Percentiles rank a stretch among this genome's conserved stretches.
Conservation (phyloP, 352 stramenopile species). For the Aphanomyces stellatus region DNA sequence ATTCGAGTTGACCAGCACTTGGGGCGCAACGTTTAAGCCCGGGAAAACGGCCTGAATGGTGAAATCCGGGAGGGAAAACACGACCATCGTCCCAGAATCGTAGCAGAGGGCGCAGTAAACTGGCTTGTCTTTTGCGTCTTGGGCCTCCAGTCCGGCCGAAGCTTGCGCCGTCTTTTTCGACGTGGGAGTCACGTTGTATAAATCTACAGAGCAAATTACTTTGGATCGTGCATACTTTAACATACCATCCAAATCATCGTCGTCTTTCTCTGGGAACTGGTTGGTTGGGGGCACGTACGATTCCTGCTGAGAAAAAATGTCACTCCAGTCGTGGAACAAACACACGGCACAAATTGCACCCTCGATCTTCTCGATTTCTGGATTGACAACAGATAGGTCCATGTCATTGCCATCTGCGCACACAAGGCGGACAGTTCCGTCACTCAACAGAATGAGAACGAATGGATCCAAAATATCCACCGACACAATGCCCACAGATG, state of each 20-base stretch:
- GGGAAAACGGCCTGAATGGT: slow-evolving; percentile 71
- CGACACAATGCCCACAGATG: slow-evolving; percentile 64
- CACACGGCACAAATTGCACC: slow-evolving; percentile 56
- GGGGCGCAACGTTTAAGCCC: slow-evolving; percentile 72
- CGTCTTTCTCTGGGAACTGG: background rate
- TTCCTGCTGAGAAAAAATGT: slow-evolving; percentile 40
- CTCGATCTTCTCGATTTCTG: slow-evolving; percentile 44
- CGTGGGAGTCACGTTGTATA: background rate
- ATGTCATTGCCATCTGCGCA: slow-evolving; percentile 77
- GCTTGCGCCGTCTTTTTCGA: background rate
- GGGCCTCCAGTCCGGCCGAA: background rate
- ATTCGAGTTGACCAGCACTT: slow-evolving; percentile 69
- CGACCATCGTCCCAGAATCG: slow-evolving; percentile 67
- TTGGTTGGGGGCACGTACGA: background rate
- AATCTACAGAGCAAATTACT: background rate
- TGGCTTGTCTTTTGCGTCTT: background rate
- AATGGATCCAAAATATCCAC: slow-evolving; percentile 80
- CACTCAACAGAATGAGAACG: slow-evolving; percentile 69
- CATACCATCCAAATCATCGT: slow-evolving; percentile 1
- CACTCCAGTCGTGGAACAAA: slow-evolving; percentile 77
- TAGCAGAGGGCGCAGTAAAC: slow-evolving; percentile 70
- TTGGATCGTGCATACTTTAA: background rate
- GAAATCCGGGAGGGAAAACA: slow-evolving; percentile 79
- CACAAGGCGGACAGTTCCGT: slow-evolving; percentile 68
- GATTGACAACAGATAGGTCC: slow-evolving; percentile 72